These are phyloP conservation scores for Penicillium subrubescens DNA, from an alignment of 495 filamentous ascomycete species.

Conservation along the genomic window DNA sequence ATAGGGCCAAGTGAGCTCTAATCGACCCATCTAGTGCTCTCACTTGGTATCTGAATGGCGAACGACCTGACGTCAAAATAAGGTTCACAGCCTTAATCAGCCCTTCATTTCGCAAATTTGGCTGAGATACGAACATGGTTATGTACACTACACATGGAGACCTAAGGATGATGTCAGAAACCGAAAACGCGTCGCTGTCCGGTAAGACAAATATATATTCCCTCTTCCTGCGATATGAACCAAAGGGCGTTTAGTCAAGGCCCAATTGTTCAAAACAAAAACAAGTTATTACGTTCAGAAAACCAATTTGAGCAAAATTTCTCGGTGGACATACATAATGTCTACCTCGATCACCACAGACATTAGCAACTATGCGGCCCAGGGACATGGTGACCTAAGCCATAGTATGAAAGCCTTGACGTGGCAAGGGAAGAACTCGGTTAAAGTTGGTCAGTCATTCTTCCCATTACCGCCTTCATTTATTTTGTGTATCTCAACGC, in stretches of 20 bases:
- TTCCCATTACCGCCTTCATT: conserved; percentile 6
- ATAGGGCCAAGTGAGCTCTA: too few species aligned
- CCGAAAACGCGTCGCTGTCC: conserved; percentile 2
- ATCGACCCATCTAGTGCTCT: too few species aligned
- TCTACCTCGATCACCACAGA: conserved; percentile 15
- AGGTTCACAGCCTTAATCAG: not conserved
- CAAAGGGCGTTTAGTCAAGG: not conserved
- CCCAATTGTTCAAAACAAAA: conserved; percentile 5
- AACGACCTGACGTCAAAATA: not conserved
- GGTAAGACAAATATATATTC: conserved; percentile 6
- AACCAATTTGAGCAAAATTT: conserved; percentile 7
- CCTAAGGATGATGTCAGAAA: conserved; percentile 7
- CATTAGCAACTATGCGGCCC: conserved; percentile 17
- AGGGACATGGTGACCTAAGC: conserved; percentile 7
- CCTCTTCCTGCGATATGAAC: not conserved
- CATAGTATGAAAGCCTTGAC: conserved; percentile 21
- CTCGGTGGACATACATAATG: conserved; percentile 10
- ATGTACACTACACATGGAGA: not conserved
- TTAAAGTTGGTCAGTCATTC: conserved; percentile 22
- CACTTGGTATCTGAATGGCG: not conserved
- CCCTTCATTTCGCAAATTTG: not conserved
- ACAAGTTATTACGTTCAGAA: conserved; percentile 2
- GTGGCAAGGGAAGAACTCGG: conserved; percentile 25
- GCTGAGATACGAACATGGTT: conserved; percentile 2
- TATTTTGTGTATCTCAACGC: not conserved